A percentile compares a stretch with the other conserved stretches of the same genome.
Conservation (phyloP, 805 yeast genomes). For the Candida ficus region DNA sequence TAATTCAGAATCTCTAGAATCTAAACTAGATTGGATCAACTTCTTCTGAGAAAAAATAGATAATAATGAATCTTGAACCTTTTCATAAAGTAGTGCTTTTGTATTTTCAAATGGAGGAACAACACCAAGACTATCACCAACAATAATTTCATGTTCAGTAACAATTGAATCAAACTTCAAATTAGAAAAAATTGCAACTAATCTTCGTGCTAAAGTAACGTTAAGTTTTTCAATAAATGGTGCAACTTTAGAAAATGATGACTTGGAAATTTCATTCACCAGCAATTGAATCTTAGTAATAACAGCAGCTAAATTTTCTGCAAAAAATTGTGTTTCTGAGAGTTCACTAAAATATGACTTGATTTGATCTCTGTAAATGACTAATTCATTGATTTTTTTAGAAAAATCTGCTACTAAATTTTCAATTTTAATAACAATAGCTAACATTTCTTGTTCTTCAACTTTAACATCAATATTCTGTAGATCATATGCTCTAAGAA, state of each 20-base stretch:
- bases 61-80: constrained; percentile 22
- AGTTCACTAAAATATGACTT: constrained; percentile 21
- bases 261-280: constrained; percentile 31
- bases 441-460: constrained; percentile 28
- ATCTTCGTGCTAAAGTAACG: constrained; percentile 21
- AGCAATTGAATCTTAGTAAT: constrained; percentile 30
- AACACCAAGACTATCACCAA: constrained; percentile 32
- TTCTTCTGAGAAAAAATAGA: constrained; percentile 24
- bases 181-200: constrained; percentile 26
- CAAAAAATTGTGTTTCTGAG: constrained; percentile 23
- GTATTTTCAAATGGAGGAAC: constrained; percentile 37
- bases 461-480: constrained; percentile 27
- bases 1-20: background rate
- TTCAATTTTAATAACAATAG: constrained; percentile 29
- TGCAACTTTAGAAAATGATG: constrained; percentile 31
- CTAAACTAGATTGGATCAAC: constrained; percentile 22
- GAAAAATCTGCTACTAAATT: constrained; percentile 26
- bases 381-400: constrained; percentile 27
- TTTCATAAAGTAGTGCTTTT: constrained; percentile 26
- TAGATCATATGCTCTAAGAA: constrained; percentile 46
- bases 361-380: constrained; percentile 26
- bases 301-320: constrained; percentile 11
- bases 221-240: constrained; percentile 32
- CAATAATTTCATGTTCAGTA: constrained; percentile 27
- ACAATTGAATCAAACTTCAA: constrained; percentile 1